Evolutionary conservation across 257 asterid genomes (phyloP).

Genomic region (Przewalskia tangutica): DNA sequence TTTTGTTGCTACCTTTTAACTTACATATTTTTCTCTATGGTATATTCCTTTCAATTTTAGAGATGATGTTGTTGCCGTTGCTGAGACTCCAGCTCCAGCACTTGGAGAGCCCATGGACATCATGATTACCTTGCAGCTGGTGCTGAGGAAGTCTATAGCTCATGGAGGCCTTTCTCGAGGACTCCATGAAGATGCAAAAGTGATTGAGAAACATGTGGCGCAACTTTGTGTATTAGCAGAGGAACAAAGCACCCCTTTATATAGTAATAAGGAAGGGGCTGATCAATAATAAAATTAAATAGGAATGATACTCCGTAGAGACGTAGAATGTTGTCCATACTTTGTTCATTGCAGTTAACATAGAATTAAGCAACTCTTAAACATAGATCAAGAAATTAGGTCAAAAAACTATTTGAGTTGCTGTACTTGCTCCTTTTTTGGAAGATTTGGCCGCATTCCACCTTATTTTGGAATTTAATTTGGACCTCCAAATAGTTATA

Average conservation of each 20-base stretch:
- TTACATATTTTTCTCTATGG: background rate
- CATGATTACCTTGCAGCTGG: slow-evolving; percentile 52
- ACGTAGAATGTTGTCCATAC: too few relatives aligned
- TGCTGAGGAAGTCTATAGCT: slow-evolving; percentile 51
- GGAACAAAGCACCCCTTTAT: slow-evolving; percentile 41
- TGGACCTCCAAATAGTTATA: too few relatives aligned
- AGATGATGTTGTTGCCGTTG: slow-evolving; percentile 26
- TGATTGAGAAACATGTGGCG: slow-evolving; percentile 56
- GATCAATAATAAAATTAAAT: too few relatives aligned
- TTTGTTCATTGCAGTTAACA: too few relatives aligned
- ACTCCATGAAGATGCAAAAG: slow-evolving; percentile 55
- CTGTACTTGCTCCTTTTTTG: too few relatives aligned
- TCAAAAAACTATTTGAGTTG: too few relatives aligned
- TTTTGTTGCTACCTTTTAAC: background rate
- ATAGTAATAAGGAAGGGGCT: too few relatives aligned
- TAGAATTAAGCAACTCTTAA: too few relatives aligned
- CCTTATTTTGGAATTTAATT: too few relatives aligned
- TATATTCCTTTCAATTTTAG: slow-evolving; percentile 1
- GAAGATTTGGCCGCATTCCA: too few relatives aligned
- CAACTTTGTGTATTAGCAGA: slow-evolving; percentile 65
- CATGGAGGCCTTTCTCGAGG: slow-evolving; percentile 58
- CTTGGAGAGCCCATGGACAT: slow-evolving; percentile 53
- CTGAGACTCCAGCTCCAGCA: slow-evolving; percentile 28
- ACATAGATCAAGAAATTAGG: too few relatives aligned
- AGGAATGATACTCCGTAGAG: too few relatives aligned